A percentile compares a stretch with the other conserved stretches of the same genome.
These are phyloP conservation scores for Pseudocercospora eumusae DNA, from an alignment of 2,329 filamentous ascomycete genomes.

Conservation along the genomic window DNA sequence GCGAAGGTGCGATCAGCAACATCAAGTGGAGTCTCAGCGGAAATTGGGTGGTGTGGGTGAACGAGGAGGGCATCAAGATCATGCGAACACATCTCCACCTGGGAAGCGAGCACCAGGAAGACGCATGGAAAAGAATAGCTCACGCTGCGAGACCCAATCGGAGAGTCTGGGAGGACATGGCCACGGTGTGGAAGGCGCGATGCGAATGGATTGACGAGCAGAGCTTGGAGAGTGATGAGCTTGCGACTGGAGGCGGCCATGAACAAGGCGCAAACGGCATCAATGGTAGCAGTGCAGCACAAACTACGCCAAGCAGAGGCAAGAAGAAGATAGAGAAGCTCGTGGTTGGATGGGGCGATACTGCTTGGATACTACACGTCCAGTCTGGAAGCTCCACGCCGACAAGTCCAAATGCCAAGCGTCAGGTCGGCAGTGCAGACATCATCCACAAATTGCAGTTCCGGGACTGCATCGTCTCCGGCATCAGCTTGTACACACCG, in stretches of 20 bases:
- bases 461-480: slow-evolving; percentile 94
- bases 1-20: slow-evolving; percentile 84
- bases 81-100: slow-evolving; percentile 88
- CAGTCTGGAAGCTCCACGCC: slow-evolving; percentile 68
- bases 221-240: slow-evolving; percentile 71
- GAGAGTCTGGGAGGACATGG: slow-evolving; percentile 93
- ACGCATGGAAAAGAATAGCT: slow-evolving; percentile 91
- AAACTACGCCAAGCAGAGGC: slow-evolving; percentile 24
- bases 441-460: slow-evolving; percentile 89
- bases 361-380: slow-evolving; percentile 93
- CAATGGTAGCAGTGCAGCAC: slow-evolving; percentile 31
- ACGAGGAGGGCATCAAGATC: slow-evolving; percentile 96
- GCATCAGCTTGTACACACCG: slow-evolving; percentile 93
- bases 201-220: slow-evolving; percentile 91
- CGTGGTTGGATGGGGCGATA: slow-evolving; percentile 92
- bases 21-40: slow-evolving; percentile 95
- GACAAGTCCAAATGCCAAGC: slow-evolving; percentile 65
- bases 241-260: slow-evolving; percentile 45
- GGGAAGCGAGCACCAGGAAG: slow-evolving; percentile 72
- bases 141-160: slow-evolving; percentile 87
- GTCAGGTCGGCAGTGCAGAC: slow-evolving; percentile 76
- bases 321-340: slow-evolving; percentile 66
- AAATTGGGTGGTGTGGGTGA: slow-evolving; percentile 91
- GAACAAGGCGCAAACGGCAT: slow-evolving; percentile 34
- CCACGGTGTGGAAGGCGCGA: slow-evolving; percentile 87